Conservation (phyloP, 345 rosid genomes). For the Mallotus nudiflorus region DNA sequence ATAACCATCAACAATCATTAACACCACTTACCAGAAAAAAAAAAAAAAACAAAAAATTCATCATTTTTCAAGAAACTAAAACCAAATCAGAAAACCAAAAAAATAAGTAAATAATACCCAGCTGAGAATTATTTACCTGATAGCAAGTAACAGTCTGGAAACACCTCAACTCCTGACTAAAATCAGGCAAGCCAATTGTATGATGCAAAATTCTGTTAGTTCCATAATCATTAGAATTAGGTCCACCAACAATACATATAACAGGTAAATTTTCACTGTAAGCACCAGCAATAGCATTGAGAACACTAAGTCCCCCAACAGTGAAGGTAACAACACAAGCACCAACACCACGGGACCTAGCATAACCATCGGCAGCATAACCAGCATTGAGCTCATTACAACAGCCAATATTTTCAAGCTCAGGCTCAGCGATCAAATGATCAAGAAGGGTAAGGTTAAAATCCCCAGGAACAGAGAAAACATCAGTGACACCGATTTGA, state of each 20-base stretch:
- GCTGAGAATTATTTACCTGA: constrained; percentile 41
- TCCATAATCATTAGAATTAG: constrained; percentile 82
- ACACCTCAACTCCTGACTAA: constrained; percentile 69
- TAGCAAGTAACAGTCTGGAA: constrained; percentile 72
- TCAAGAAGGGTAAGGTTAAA: constrained; percentile 81
- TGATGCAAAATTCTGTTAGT: constrained; percentile 79
- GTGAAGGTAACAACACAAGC: constrained; percentile 86
- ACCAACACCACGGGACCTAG: constrained; percentile 71
- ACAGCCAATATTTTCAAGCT: constrained; percentile 62
- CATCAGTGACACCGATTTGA: constrained; percentile 48
- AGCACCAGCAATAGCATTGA: constrained; percentile 83
- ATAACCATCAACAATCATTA: not conserved
- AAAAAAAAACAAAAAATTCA: not conserved
- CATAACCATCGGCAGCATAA: constrained; percentile 81
- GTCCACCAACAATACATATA: constrained; percentile 83
- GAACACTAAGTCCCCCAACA: constrained; percentile 74
- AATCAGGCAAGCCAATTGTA: constrained; percentile 75
- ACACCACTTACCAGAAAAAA: too few relatives aligned
- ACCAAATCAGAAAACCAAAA: not conserved
- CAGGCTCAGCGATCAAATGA: constrained; percentile 72
- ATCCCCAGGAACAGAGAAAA: constrained; percentile 77
- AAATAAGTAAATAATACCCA: not conserved
- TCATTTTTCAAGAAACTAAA: not conserved
- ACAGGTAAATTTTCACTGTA: constrained; percentile 78
- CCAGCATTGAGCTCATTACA: constrained; percentile 89